phyloP scores from a whole-genome alignment of 2,329 filamentous ascomycete genomes.

The Myriosclerotinia duriaeana region DNA sequence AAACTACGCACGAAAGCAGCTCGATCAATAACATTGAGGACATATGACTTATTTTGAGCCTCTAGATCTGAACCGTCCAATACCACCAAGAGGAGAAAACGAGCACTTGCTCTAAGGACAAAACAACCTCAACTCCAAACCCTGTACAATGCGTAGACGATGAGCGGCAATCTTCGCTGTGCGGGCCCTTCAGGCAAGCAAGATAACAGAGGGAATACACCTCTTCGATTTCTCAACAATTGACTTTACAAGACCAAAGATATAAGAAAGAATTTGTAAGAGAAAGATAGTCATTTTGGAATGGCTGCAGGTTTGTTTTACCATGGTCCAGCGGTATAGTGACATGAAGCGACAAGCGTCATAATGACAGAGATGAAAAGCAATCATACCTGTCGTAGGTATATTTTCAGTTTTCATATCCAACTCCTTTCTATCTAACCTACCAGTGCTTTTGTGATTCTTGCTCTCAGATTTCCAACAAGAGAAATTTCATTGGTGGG shows the following conservation, averaged over 20 bases:
- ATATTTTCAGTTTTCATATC: background rate
- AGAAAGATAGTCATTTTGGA: background rate
- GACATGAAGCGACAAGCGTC: background rate
- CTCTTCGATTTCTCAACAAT: background rate
- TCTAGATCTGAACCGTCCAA: too few relatives aligned
- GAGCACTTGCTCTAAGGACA: background rate
- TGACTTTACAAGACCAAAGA: background rate
- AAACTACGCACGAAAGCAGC: background rate
- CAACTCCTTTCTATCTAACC: background rate
- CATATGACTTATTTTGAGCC: background rate
- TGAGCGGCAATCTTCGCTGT: background rate
- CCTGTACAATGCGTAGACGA: background rate
- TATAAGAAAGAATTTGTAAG: background rate
- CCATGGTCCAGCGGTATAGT: background rate
- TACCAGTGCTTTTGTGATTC: background rate
- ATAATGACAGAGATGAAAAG: background rate
- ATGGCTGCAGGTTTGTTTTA: background rate
- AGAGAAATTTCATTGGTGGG: slow-evolving; percentile 16
- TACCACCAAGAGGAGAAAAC: background rate
- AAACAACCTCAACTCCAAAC: background rate
- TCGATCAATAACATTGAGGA: background rate
- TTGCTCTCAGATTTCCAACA: background rate
- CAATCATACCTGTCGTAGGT: background rate
- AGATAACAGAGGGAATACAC: background rate
- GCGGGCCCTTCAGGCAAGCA: background rate